A percentile compares a stretch with the other conserved stretches of the same genome.
These are phyloP conservation scores for Ophiostoma quercus DNA, from an alignment of 2,329 filamentous ascomycete genomes.

Conservation along the genomic window DNA sequence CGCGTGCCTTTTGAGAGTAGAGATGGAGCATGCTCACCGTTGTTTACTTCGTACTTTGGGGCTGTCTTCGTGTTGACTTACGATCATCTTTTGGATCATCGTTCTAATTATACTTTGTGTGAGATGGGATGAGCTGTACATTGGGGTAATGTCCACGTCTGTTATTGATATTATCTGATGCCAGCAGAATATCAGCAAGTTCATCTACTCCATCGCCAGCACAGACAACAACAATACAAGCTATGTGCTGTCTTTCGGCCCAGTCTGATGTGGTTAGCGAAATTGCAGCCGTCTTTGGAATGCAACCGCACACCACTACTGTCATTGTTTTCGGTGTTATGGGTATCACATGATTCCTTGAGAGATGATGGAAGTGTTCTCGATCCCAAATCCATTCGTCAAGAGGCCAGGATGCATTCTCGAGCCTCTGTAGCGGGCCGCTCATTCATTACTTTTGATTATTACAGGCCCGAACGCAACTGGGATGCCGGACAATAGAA, in stretches of 20 bases:
- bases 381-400: background rate
- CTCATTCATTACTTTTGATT: background rate
- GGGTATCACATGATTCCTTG: too few species aligned
- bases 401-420: background rate
- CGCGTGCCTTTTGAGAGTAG: background rate
- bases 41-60: background rate
- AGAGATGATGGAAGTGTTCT: background rate
- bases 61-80: background rate
- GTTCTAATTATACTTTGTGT: background rate
- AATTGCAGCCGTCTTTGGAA: background rate
- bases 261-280: constrained; percentile 6
- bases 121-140: background rate
- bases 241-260: background rate
- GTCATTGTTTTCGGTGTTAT: background rate
- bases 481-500: background rate
- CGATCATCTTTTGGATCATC: background rate
- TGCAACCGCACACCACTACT: background rate
- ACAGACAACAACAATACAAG: background rate
- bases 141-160: too few species aligned
- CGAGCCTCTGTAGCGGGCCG: background rate
- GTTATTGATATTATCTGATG: too few species aligned
- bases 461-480: background rate
- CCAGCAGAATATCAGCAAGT: background rate
- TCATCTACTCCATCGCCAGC: background rate
- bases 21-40: background rate